Evolutionary conservation across 2,329 filamentous ascomycete genomes (phyloP), one percentile per base, ranked within the genome.

Genomic region (Aspergillus niger): DNA sequence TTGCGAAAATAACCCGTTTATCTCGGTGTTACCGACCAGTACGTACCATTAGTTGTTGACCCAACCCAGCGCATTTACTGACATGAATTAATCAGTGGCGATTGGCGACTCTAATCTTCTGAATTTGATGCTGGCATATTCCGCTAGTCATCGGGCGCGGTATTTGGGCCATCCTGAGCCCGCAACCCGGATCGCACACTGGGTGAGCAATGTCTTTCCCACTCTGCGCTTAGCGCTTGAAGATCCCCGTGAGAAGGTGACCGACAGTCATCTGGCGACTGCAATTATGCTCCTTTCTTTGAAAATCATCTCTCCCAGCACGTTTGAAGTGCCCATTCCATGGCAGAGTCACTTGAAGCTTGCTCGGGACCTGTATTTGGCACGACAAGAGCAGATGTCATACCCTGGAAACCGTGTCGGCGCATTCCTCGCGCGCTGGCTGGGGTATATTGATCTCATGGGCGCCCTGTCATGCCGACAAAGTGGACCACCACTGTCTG

Each of bases 231-330:
- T 85, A 62, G 87, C 90, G 1, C 80, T 95, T 22, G 81, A 84
- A 60, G 83, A 87, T 57, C 82, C 84, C 0, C 80, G 82, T 41
- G 81, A 85, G 63, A 85, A 86, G 43, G 86, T 92, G 10, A 89
- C 89, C 0, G 88, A 92, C 66, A 85, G 86, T 15, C 91, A 89
- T 57, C 81, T 96, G 2, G 91, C 91, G 0, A 91, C 91, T 0
- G 89, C 91, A 7, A 92, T 96, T 63, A 92, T 95, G 89, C 83
- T 96, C 49, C 86, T 91, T 0, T 93, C 91, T 1, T 80, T 95
- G 20, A 91, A 95, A 70, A 94, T 95, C 59, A 88, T 95, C 53
- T 92, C 89, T 0, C 91, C 91, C 0, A 89, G 88, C 59, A 89
- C 90, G 0, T 94, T 95, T 70, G 91, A 90, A 57, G 88, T 91